phyloP scores from a whole-genome alignment of 2,329 filamentous ascomycete genomes.

The Aspergillus tanneri region DNA sequence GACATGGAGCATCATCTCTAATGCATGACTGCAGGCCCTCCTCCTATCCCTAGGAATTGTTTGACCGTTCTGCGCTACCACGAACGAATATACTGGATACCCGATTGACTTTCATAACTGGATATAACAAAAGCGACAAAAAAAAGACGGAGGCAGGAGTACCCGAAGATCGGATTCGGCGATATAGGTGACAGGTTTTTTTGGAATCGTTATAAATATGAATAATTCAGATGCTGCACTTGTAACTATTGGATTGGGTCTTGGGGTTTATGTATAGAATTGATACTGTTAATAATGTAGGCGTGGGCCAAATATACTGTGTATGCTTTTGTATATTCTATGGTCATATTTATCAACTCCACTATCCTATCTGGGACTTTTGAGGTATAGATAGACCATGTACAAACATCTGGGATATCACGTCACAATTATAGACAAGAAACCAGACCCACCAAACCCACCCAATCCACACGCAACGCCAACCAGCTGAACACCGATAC shows the following conservation, averaged over 20 bases:
- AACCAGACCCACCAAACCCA: too few species aligned
- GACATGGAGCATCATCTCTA: too few species aligned
- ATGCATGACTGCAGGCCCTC: neutral
- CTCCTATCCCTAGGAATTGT: conserved; percentile 2
- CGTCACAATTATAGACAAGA: too few species aligned
- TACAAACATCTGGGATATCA: too few species aligned
- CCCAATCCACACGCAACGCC: too few species aligned
- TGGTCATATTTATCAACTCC: too few species aligned
- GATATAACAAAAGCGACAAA: neutral
- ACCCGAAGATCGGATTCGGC: neutral
- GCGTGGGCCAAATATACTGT: too few species aligned
- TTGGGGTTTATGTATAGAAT: too few species aligned
- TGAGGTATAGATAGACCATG: too few species aligned
- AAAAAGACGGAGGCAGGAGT: neutral
- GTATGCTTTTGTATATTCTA: too few species aligned
- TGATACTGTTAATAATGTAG: too few species aligned
- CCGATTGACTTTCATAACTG: conserved; percentile 28
- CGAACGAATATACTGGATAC: conserved; percentile 31
- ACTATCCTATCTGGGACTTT: too few species aligned
- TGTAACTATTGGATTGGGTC: neutral
- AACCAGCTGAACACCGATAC: neutral
- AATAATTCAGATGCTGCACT: neutral
- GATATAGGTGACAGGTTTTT: neutral
- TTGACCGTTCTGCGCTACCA: conserved; percentile 14
- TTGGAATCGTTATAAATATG: neutral